These are phyloP conservation scores for Vickermania ingenoplastis DNA, from an alignment of 208 protist genomes.

Conservation along the genomic window DNA sequence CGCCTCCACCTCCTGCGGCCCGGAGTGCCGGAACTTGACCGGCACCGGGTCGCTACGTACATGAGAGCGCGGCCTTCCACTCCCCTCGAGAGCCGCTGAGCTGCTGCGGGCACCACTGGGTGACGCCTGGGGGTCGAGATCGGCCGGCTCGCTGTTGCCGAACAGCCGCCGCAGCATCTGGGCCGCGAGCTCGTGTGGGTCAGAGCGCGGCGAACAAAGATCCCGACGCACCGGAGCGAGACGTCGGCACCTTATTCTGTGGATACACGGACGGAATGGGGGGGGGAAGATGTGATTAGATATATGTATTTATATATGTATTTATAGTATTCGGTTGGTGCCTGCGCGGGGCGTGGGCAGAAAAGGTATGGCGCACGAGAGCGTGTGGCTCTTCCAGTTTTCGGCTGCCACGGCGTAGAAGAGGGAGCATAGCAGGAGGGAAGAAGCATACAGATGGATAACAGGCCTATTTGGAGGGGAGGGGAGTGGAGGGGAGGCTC, in stretches of 20 bases:
- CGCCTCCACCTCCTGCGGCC: background rate
- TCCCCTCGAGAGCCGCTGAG: background rate
- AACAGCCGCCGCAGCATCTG: background rate
- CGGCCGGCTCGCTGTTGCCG: background rate
- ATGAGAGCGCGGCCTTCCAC: background rate
- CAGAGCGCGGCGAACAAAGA: background rate
- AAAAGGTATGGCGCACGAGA: too few species aligned
- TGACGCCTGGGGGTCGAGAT: background rate
- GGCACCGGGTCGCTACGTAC: background rate
- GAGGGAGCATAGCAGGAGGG: too few species aligned
- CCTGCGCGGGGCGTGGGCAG: too few species aligned
- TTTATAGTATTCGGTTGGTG: too few species aligned
- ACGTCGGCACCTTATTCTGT: too few species aligned
- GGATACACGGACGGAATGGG: too few species aligned
- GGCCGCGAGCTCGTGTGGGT: background rate
- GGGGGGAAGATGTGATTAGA: background rate
- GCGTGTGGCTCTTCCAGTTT: too few species aligned
- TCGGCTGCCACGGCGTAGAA: too few species aligned
- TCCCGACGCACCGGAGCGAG: too few species aligned
- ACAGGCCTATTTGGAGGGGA: too few species aligned
- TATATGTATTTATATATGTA: slow-evolving; percentile 8
- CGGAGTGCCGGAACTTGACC: background rate
- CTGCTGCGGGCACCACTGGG: background rate
- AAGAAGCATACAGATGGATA: too few species aligned
- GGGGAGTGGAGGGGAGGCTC: too few species aligned